Evolutionary conservation across 106 monocot species (phyloP).

Genomic region (Posidonia australis): DNA sequence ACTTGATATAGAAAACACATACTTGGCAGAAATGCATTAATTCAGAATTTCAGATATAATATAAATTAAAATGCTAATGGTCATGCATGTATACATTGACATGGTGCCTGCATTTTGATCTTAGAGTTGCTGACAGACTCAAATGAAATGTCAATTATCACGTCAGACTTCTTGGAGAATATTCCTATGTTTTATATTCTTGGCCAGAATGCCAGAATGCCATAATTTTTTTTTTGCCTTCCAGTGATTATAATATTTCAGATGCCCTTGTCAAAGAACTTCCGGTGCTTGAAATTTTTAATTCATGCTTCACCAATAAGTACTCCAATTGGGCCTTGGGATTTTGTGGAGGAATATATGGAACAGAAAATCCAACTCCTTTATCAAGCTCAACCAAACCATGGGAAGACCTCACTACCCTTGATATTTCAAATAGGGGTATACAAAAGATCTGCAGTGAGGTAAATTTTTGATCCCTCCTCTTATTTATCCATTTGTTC

Average conservation of each 20-base stretch:
- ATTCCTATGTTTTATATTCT: background rate
- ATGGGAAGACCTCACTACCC: conserved; percentile 37
- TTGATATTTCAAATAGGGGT: conserved; percentile 78
- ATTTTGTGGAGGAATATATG: conserved; percentile 68
- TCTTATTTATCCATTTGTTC: background rate
- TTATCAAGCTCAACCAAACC: conserved; percentile 1
- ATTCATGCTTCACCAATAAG: conserved; percentile 59
- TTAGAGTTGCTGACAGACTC: background rate
- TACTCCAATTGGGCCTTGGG: conserved; percentile 77
- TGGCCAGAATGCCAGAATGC: background rate
- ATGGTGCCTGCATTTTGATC: no score
- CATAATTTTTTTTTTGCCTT: background rate
- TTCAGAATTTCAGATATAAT: no score
- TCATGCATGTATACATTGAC: no score
- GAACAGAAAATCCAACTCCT: conserved; percentile 42
- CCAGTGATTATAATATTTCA: conserved; percentile 20
- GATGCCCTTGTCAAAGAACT: conserved; percentile 42
- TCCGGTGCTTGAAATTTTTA: conserved; percentile 69
- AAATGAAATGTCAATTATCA: background rate
- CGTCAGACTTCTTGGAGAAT: background rate
- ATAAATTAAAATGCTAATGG: no score
- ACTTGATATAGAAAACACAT: no score
- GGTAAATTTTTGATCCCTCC: conserved; percentile 1
- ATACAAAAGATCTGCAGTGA: conserved; percentile 34
- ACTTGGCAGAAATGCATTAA: no score